Evolutionary conservation across 495 filamentous ascomycete genomes (phyloP), one percentile per base, ranked within the genome.

Genomic region (Tuber microsphaerosporum): DNA sequence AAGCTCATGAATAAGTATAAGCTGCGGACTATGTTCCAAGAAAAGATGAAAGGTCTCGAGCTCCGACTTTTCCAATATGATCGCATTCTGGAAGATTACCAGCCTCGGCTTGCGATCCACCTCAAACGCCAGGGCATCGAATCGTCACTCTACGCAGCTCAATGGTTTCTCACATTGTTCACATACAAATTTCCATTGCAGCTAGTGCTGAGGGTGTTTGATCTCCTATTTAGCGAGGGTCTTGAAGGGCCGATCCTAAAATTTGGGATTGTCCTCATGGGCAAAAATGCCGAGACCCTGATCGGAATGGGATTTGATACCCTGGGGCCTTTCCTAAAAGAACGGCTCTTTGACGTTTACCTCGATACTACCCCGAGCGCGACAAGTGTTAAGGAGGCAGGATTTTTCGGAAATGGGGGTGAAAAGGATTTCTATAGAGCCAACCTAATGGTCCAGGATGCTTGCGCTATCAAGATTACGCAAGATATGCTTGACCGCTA

Each of bases 111-210:
- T 3, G 97, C 95, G 84, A 98, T 95, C 83, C 95, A 99, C 85
- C 89, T 99, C 65, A 91, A 91, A 76, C 90, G 95, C 73, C 91
- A 92, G 68, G 90, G 92, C 39, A 95, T 98, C 51, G 90, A 91
- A 65, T 93, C 96, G 0, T 91, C 97, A 79, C 86, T 99, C 14
- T 99, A 99, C 82, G 95, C 95, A 68, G 98, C 95, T 0, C 95
- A 98, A 83, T 99, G 95, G 95, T 98, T 98, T 84, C 89, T 99
- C 68, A 99, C 95, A 9, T 88, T 99, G n/a, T 99, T 99, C 81
- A 94, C 95, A 22, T 98, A 99, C 84, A 91, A 97, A 70, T 99
- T 99, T 84, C 95, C 95, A 19, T 87, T 99, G 14, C 95, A 99
- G 82, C 88, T 99, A 2, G 95, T 98, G 34, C 88, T 99, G 72